Evolutionary conservation across 208 protist genomes (phyloP), one percentile per base, ranked within the genome.

Genomic region (Trypanosoma lewisi): DNA sequence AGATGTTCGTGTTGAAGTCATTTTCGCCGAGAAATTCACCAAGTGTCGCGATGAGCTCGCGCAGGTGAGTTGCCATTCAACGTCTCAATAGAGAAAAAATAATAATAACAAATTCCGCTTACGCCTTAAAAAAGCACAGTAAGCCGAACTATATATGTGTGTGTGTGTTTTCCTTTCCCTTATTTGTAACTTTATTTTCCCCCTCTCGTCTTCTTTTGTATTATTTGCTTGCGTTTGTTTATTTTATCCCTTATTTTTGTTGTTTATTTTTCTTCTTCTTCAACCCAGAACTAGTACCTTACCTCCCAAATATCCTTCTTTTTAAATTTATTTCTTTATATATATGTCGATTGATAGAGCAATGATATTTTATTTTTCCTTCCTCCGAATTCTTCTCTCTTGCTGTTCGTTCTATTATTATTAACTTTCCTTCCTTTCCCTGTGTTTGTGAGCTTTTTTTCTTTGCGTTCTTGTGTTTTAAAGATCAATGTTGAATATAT

Each of bases 31-130:
- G 72, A 30, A 72, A 73, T 16, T 76, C 58, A 53, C 69, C 75
- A 53, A 89, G 73, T 23, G 80, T 48, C 39, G 73, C 57, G 33
- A 67, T 54, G 34, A 91, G 53, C 56, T 87, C 84, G 21, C 79
- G 73, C 53, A 80, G 82, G 60, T 81, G 80, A 28, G 79, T 61
- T 21, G 82, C 83, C 85, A 88, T 89, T 6, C 53, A 66, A 60
- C 23, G 37, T 34, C 12, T 30, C 19, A 23, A 49, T 25, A 11
- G 2, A 56, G 31, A 17, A 56, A 5, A 56, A 42, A 56, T 31
- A 41, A 27, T n/a, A 42, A 28, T 53, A 9, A 31, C 12, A 6
- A 17, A 0, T 53, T 53, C 28, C 28, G 17, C 23, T 14, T 9
- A 23, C 16, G 48, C 12, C 48, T 5, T n/a, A 33, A 25, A 21